A percentile compares a stretch with the other conserved stretches of the same genome.
Conservation (phyloP, 2,329 filamentous ascomycete species). For the Cylindrodendrum hubeiense region DNA sequence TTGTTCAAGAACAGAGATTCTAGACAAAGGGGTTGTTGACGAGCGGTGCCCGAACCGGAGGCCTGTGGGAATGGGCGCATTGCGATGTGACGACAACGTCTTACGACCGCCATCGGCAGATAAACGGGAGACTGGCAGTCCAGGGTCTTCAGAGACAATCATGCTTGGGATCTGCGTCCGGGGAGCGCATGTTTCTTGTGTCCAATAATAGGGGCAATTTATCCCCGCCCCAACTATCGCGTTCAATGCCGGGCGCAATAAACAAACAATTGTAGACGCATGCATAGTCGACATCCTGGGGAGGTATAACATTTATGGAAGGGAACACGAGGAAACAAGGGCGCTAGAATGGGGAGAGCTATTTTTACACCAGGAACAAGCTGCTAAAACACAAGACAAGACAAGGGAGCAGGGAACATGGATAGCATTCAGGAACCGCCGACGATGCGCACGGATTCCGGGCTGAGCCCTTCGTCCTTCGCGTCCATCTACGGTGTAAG, state of each 20-base stretch:
- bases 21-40: neutral
- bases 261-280: neutral
- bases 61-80: neutral
- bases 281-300: neutral
- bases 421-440: conserved; percentile 6
- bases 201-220: conserved; percentile 1
- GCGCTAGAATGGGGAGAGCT: neutral
- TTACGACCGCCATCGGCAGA: conserved; percentile 2
- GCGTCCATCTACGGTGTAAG: neutral
- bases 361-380: conserved; percentile 19
- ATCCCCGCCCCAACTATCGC: neutral
- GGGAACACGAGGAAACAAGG: neutral
- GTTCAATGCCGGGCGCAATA: neutral
- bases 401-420: conserved; percentile 1
- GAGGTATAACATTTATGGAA: neutral
- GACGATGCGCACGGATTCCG: conserved; percentile 6
- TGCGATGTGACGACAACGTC: neutral
- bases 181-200: neutral
- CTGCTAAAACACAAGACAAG: neutral
- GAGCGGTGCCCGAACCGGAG: neutral
- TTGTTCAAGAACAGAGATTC: neutral
- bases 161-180: neutral
- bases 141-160: neutral
- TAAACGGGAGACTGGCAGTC: neutral
- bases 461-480: neutral